Evolutionary conservation across 1,284 basidiomycete genomes (phyloP).

Genomic region (Pisolithus thermaeus): DNA sequence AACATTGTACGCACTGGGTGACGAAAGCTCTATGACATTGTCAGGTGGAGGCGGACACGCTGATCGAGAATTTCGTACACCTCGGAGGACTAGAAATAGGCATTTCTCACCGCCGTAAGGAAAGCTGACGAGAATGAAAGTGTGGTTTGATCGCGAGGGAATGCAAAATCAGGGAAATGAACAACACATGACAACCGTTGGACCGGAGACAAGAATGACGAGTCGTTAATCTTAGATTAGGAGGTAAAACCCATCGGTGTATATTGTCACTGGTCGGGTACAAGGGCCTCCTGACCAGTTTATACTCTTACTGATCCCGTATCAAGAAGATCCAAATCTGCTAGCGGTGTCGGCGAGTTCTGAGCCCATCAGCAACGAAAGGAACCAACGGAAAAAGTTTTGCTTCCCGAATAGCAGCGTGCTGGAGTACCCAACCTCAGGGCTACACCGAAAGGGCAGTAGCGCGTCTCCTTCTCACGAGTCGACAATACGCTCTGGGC

Average conservation of each 20-base stretch:
- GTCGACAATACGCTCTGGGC: not conserved
- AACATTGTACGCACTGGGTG: not conserved
- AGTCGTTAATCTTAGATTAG: conserved; percentile 11
- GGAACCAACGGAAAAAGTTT: no score
- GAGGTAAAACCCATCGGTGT: not conserved
- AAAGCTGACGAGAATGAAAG: conserved; percentile 1
- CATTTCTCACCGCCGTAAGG: conserved; percentile 1
- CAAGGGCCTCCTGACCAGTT: not conserved
- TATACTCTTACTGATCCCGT: not conserved
- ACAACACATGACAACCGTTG: conserved; percentile 2
- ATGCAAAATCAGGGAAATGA: conserved; percentile 4
- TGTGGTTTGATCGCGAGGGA: conserved; percentile 1
- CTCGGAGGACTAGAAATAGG: not conserved
- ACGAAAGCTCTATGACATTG: not conserved
- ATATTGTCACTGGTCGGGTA: not conserved
- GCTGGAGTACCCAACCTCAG: no score
- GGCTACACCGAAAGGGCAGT: no score
- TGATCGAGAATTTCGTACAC: conserved; percentile 6
- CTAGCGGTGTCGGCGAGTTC: not conserved
- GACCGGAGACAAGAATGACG: not conserved
- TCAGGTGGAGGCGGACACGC: not conserved
- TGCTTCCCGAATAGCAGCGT: no score
- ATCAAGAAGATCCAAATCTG: not conserved
- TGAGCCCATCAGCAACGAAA: no score
- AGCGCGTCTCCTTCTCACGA: no score